phyloP scores from a whole-genome alignment of 306 rosid species.

The Glycine soja region DNA sequence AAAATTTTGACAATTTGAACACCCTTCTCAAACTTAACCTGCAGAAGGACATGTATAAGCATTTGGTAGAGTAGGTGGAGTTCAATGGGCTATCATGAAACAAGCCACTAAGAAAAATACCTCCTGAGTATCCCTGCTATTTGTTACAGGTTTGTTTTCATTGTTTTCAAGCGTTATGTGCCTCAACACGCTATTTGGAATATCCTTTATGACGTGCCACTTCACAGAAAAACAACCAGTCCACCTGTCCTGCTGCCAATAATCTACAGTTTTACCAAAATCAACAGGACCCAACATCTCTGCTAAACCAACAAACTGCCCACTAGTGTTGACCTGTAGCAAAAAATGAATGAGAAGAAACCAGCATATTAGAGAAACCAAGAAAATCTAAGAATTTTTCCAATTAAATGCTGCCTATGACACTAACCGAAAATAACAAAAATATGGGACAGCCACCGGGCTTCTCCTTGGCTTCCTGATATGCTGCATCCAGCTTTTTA shows the following conservation, averaged over 20 bases:
- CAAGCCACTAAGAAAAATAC: slow-evolving; percentile 44
- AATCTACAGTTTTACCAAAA: slow-evolving; percentile 51
- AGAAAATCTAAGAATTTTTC: background rate
- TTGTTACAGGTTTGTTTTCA: slow-evolving; percentile 65
- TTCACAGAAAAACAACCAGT: slow-evolving; percentile 64
- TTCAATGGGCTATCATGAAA: slow-evolving; percentile 2
- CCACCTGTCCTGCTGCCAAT: slow-evolving; percentile 73
- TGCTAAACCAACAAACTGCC: slow-evolving; percentile 67
- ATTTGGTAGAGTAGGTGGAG: background rate
- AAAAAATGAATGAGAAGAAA: background rate
- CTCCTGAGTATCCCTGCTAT: slow-evolving; percentile 70
- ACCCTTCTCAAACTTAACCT: slow-evolving; percentile 62
- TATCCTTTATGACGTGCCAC: slow-evolving; percentile 67
- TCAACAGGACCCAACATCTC: slow-evolving; percentile 65
- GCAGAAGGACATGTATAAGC: slow-evolving; percentile 26
- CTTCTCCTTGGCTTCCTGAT: slow-evolving; percentile 60
- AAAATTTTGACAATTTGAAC: slow-evolving; percentile 54
- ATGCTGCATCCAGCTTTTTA: slow-evolving; percentile 56
- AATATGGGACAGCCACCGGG: slow-evolving; percentile 57
- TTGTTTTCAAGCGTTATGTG: slow-evolving; percentile 65
- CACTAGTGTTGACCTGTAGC: slow-evolving; percentile 62
- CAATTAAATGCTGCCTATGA: background rate
- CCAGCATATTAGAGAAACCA: slow-evolving; percentile 7
- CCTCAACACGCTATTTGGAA: slow-evolving; percentile 56
- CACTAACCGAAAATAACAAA: slow-evolving; percentile 61